Evolutionary conservation across 164 flowering plant genomes (phyloP).

Genomic region (Warburgia ugandensis): DNA sequence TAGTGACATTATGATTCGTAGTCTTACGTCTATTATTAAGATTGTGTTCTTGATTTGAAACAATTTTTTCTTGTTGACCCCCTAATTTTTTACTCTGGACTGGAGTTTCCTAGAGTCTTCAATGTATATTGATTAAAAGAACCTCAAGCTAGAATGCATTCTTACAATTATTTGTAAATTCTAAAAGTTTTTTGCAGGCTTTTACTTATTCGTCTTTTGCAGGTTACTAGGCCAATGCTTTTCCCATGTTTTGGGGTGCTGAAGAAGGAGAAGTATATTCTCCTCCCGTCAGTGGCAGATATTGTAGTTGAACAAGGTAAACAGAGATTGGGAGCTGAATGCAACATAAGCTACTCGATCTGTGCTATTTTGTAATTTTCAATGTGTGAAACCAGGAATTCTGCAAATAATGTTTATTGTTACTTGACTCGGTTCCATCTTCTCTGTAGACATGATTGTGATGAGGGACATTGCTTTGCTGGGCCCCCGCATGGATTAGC

Average conservation of each 20-base stretch:
- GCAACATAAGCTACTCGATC: not conserved
- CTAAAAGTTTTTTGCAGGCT: not conserved
- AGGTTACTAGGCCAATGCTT: conserved; percentile 67
- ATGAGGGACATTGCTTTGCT: too few relatives aligned
- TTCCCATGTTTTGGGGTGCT: conserved; percentile 72
- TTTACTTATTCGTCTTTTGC: not conserved
- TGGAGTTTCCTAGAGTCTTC: too few relatives aligned
- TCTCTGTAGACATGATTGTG: not conserved
- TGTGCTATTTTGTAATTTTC: not conserved
- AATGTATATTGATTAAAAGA: too few relatives aligned
- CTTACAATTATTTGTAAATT: too few relatives aligned
- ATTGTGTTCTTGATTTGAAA: too few relatives aligned
- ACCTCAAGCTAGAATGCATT: too few relatives aligned
- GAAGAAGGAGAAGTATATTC: conserved; percentile 69
- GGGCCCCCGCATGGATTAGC: too few relatives aligned
- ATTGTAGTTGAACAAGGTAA: conserved; percentile 79
- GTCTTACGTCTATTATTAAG: too few relatives aligned
- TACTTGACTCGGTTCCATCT: not conserved
- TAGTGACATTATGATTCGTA: too few relatives aligned
- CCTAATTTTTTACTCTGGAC: too few relatives aligned
- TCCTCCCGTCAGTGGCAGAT: conserved; percentile 62
- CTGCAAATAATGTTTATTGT: not conserved
- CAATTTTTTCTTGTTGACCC: too few relatives aligned
- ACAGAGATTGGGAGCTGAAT: not conserved
- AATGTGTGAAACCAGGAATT: too few relatives aligned